Evolutionary conservation across 805 yeast species (phyloP).

Genomic region (Candida quercuum): DNA sequence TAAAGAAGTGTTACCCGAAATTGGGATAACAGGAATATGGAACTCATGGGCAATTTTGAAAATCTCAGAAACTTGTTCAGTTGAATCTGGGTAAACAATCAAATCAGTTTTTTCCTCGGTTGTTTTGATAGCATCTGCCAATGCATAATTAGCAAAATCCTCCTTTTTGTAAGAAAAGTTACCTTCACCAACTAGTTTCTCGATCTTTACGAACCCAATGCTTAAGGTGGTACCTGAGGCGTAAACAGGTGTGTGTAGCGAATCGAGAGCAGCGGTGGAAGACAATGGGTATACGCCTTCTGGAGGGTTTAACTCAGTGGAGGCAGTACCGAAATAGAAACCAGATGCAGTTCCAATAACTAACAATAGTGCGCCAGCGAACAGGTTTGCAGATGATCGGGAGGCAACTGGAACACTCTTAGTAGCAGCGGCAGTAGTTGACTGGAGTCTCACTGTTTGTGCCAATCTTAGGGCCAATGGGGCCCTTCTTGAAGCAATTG

Average conservation of each 20-base stretch:
- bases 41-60: constrained; percentile 52
- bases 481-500: not conserved
- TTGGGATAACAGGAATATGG: constrained; percentile 65
- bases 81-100: constrained; percentile 53
- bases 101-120: constrained; percentile 45
- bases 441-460: constrained; percentile 3
- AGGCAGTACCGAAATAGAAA: constrained; percentile 4
- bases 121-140: constrained; percentile 3
- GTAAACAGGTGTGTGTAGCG: constrained; percentile 5
- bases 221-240: constrained; percentile 8
- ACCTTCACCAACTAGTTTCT: constrained; percentile 6
- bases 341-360: constrained; percentile 8
- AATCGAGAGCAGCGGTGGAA: constrained; percentile 3
- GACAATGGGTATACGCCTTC: constrained; percentile 3
- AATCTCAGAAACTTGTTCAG: constrained; percentile 56
- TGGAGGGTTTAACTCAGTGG: constrained; percentile 2
- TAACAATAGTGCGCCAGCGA: constrained; percentile 3
- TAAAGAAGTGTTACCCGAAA: constrained; percentile 67
- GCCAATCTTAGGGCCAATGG: not conserved
- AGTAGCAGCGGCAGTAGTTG: constrained; percentile 2
- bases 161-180: constrained; percentile 9
- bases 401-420: too few relatives aligned
- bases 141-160: constrained; percentile 9
- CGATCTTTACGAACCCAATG: constrained; percentile 9
- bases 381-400: not conserved